A percentile compares a stretch with the other conserved stretches of the same genome.
These are phyloP conservation scores for Umbelopsis vinacea DNA, from an alignment of 192 early-diverging fungal species.

Conservation along the genomic window DNA sequence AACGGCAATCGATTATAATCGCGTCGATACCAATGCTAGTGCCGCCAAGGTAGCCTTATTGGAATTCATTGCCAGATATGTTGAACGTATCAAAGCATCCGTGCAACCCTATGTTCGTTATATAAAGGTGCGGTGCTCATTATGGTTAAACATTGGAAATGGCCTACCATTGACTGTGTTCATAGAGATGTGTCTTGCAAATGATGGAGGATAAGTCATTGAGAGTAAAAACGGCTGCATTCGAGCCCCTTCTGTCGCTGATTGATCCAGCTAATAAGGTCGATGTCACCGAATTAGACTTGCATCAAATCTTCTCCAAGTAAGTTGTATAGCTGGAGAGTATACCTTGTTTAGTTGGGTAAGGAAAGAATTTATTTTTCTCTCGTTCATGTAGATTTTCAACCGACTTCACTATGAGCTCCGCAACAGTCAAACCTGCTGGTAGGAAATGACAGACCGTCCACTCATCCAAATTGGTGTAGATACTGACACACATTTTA, in stretches of 20 bases:
- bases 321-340: not conserved
- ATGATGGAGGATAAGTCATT: slow-evolving; percentile 37
- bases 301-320: slow-evolving; percentile 15
- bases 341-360: not conserved
- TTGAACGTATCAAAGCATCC: slow-evolving; percentile 35
- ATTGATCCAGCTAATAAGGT: slow-evolving; percentile 32
- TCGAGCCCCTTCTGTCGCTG: slow-evolving; percentile 44
- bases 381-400: slow-evolving; percentile 6
- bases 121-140: slow-evolving; percentile 38
- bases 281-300: not conserved
- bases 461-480: not conserved
- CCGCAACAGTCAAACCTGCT: slow-evolving; percentile 18
- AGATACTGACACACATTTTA: not conserved
- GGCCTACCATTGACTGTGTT: slow-evolving; percentile 2
- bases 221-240: slow-evolving; percentile 39
- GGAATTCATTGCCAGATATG: slow-evolving; percentile 49
- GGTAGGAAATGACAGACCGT: slow-evolving; percentile 20
- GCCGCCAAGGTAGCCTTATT: slow-evolving; percentile 45
- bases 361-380: too few species aligned
- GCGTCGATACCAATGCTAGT: slow-evolving; percentile 14
- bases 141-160: not conserved
- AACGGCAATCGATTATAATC: slow-evolving; percentile 35
- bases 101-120: slow-evolving; percentile 41
- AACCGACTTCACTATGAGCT: slow-evolving; percentile 28
- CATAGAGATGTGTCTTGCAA: slow-evolving; percentile 32